phyloP scores from a whole-genome alignment of 345 rosid species.

The Rhodomyrtus tomentosa region DNA sequence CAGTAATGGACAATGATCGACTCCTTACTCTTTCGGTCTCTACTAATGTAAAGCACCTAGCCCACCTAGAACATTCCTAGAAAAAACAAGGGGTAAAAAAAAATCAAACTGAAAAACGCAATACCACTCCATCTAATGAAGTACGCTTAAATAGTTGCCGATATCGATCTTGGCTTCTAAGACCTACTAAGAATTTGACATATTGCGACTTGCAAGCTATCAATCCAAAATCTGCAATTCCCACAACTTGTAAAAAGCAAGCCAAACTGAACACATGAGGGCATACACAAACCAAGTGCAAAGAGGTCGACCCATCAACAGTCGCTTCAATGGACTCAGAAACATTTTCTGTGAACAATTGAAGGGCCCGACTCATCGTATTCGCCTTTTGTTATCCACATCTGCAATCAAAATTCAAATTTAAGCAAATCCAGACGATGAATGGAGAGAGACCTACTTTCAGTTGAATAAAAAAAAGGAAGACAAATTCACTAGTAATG shows the following conservation, averaged over 20 bases:
- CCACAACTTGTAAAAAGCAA: not conserved
- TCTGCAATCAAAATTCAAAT: slow-evolving; percentile 8
- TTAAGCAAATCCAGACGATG: not conserved
- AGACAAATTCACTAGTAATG: not conserved
- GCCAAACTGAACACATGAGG: not conserved
- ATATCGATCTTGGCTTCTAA: not conserved
- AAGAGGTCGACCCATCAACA: not conserved
- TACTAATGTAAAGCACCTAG: not conserved
- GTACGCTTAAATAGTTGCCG: not conserved
- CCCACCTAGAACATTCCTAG: not conserved
- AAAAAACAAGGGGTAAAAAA: not conserved
- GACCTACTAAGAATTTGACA: not conserved
- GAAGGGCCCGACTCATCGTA: slow-evolving; percentile 40
- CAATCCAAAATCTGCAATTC: not conserved
- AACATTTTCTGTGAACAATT: slow-evolving; percentile 41
- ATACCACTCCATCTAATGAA: not conserved
- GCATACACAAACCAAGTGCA: not conserved
- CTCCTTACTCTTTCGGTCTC: not conserved
- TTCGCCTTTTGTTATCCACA: slow-evolving; percentile 43
- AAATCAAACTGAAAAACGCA: not conserved
- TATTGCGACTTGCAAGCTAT: not conserved
- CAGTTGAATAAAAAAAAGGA: not conserved
- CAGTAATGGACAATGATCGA: not conserved
- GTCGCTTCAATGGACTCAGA: not conserved
- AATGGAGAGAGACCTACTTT: not conserved